phyloP scores from a whole-genome alignment of 2,329 filamentous ascomycete genomes.

The Venturia asperata region DNA sequence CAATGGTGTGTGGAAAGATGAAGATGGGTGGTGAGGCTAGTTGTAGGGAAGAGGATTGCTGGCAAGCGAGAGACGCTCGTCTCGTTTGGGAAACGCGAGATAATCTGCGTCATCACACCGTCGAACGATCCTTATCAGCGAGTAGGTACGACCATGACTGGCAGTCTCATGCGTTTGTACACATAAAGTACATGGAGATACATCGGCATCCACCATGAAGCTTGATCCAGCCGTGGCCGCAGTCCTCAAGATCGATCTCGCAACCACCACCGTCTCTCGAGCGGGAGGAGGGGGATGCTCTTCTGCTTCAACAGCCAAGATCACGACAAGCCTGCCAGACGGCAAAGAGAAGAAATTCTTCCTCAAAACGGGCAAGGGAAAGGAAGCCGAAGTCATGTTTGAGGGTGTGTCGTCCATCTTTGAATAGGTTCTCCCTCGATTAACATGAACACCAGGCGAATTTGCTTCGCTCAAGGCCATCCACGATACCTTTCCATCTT shows the following conservation, averaged over 20 bases:
- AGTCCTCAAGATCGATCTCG: constrained; percentile 53
- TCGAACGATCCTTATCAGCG: background rate
- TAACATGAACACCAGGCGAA: constrained; percentile 51
- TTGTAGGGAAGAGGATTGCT: no score
- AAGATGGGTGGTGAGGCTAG: no score
- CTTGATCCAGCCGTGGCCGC: constrained; percentile 57
- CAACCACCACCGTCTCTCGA: constrained; percentile 48
- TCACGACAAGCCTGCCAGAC: constrained; percentile 40
- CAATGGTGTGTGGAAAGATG: no score
- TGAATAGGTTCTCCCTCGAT: no score
- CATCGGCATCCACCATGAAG: constrained; percentile 32
- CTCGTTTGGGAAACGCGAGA: background rate
- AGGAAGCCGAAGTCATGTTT: constrained; percentile 61
- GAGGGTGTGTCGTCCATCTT: constrained; percentile 40
- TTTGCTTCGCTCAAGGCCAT: constrained; percentile 79
- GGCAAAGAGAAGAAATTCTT: constrained; percentile 55
- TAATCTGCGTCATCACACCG: background rate
- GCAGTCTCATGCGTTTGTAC: background rate
- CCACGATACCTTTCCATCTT: constrained; percentile 58
- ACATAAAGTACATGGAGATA: background rate
- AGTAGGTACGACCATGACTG: background rate
- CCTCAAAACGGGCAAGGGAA: constrained; percentile 61
- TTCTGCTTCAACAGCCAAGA: constrained; percentile 57
- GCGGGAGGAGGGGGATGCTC: constrained; percentile 61
- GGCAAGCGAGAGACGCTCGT: no score